Conservation (phyloP, 179 eudicot species). For the Vitellaria paradoxa region DNA sequence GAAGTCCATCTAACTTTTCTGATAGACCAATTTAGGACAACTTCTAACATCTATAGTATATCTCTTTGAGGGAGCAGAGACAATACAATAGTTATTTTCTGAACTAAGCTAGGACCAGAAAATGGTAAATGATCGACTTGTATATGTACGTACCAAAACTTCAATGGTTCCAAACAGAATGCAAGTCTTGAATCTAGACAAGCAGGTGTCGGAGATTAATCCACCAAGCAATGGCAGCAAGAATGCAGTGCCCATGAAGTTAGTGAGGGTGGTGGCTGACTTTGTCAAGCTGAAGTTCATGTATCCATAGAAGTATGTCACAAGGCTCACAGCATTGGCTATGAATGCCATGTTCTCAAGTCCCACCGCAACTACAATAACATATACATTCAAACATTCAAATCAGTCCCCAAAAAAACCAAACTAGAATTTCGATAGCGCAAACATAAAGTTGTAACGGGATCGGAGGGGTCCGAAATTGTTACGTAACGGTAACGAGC, state of each 20-base stretch:
- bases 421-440: no score
- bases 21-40: no score
- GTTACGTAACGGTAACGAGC: no score
- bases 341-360: conserved; percentile 45
- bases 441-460: no score
- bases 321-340: conserved; percentile 34
- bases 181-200: conserved; percentile 51
- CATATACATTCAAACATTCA: background rate
- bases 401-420: background rate
- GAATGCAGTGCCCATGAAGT: conserved; percentile 45
- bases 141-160: conserved; percentile 31
- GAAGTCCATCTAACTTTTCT: no score
- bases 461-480: no score
- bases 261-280: conserved; percentile 51
- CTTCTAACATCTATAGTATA: no score
- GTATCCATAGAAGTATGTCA: conserved; percentile 45
- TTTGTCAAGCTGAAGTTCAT: conserved; percentile 60
- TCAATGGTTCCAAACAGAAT: conserved; percentile 41
- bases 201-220: conserved; percentile 46
- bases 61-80: no score
- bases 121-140: no score
- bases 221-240: conserved; percentile 45
- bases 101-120: no score
- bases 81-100: no score
- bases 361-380: conserved; percentile 31